Conservation (phyloP, 2,329 filamentous ascomycete species). For the Sordariomycetes sp. region DNA sequence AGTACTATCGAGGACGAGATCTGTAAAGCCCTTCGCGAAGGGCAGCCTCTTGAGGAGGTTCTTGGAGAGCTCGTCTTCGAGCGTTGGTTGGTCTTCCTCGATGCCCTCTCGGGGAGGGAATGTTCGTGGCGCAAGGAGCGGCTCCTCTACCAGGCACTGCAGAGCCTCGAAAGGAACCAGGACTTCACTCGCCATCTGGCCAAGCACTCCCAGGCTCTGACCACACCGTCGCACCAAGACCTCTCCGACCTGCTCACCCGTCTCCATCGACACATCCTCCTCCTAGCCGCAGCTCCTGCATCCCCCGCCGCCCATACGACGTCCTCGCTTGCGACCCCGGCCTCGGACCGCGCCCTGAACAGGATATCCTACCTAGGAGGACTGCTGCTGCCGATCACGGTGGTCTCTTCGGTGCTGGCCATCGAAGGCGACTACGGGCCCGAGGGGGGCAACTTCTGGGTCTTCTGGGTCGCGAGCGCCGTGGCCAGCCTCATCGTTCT, state of each 20-base stretch:
- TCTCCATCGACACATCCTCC: slow-evolving; percentile 1
- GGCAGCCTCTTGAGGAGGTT: slow-evolving; percentile 1
- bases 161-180: slow-evolving; percentile 6
- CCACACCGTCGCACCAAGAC: slow-evolving; percentile 8
- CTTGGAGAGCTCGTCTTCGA: slow-evolving; percentile 15
- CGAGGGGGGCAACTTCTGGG: slow-evolving; percentile 29
- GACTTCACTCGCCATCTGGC: slow-evolving; percentile 1
- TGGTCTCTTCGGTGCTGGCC: slow-evolving; percentile 36
- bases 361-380: slow-evolving; percentile 41
- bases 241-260: slow-evolving; percentile 12
- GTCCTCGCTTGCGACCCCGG: slow-evolving; percentile 12
- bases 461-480: slow-evolving; percentile 36
- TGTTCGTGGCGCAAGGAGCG: neutral
- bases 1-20: slow-evolving; percentile 4
- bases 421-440: slow-evolving; percentile 37
- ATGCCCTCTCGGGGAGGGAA: slow-evolving; percentile 6
- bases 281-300: slow-evolving; percentile 4
- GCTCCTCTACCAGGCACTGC: slow-evolving; percentile 5
- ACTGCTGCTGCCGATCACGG: slow-evolving; percentile 35
- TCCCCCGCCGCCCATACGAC: slow-evolving; percentile 1
- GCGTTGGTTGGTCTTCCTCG: slow-evolving; percentile 14
- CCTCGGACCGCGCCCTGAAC: slow-evolving; percentile 31
- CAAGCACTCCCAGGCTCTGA: slow-evolving; percentile 6
- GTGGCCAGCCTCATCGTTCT: slow-evolving; percentile 28
- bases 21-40: slow-evolving; percentile 1